Conservation (phyloP, 305 asterid species). For the Vinca major region DNA sequence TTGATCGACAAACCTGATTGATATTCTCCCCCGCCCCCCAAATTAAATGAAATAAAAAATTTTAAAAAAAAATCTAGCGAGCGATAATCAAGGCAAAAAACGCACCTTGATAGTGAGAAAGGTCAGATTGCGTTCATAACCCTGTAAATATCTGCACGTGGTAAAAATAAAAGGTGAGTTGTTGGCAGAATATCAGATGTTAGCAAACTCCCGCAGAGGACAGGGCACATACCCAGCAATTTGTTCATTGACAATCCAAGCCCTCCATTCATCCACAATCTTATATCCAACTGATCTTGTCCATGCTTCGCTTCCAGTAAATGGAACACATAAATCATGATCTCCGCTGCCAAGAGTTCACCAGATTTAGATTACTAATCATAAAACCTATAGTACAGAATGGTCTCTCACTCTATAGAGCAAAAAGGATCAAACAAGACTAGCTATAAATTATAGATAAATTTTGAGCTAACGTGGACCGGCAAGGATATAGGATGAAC, state of each 20-base stretch:
- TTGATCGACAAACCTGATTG: too few relatives aligned
- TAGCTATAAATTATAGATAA: too few relatives aligned
- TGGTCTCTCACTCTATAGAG: background rate
- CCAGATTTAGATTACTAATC: background rate
- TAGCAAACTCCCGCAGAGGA: background rate
- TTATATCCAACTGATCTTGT: slow-evolving; percentile 75
- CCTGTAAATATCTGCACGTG: slow-evolving; percentile 49
- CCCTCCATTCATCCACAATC: slow-evolving; percentile 63
- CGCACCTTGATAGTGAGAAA: slow-evolving; percentile 78
- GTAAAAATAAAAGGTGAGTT: slow-evolving; percentile 8
- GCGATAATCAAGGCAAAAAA: background rate
- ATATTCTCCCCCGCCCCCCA: background rate
- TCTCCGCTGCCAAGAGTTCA: slow-evolving; percentile 51
- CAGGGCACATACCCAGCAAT: slow-evolving; percentile 55
- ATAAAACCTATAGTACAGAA: background rate
- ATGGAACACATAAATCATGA: slow-evolving; percentile 94
- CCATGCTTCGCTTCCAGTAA: slow-evolving; percentile 76
- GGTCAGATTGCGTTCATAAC: slow-evolving; percentile 64
- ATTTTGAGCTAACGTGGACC: background rate
- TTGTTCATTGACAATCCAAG: slow-evolving; percentile 56
- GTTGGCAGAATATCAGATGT: slow-evolving; percentile 4
- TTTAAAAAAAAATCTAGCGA: background rate
- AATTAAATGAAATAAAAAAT: too few relatives aligned
- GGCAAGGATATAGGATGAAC: background rate
- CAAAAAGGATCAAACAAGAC: too few relatives aligned